Evolutionary conservation across 2,329 filamentous ascomycete genomes (phyloP).

Genomic region (Fusarium clavum): DNA sequence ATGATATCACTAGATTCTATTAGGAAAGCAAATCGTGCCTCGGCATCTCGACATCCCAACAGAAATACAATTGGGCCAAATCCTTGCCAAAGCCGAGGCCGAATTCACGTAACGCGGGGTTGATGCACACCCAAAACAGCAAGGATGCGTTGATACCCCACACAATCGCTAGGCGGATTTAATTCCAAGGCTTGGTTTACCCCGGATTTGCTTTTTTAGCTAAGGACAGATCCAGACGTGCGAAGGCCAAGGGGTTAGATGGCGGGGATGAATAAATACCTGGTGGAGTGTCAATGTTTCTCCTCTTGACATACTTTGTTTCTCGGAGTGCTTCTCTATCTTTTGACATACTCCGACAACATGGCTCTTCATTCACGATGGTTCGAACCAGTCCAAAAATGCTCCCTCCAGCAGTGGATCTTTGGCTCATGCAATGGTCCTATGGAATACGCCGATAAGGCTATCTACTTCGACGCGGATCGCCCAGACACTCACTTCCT

Average conservation of each 20-base stretch:
- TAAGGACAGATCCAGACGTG: not conserved
- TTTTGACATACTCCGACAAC: not conserved
- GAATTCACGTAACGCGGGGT: constrained; percentile 23
- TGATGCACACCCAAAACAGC: constrained; percentile 21
- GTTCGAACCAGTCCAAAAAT: constrained; percentile 56
- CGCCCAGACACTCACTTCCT: constrained; percentile 75
- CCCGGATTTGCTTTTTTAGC: constrained; percentile 15
- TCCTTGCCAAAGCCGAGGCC: constrained; percentile 10
- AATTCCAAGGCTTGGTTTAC: not conserved
- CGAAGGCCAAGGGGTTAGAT: not conserved
- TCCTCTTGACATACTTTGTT: not conserved
- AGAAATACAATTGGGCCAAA: not conserved
- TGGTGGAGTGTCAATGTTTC: not conserved
- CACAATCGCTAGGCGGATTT: not conserved
- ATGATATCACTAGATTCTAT: not conserved
- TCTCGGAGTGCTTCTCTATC: not conserved
- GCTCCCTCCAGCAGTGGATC: constrained; percentile 66
- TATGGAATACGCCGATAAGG: constrained; percentile 52
- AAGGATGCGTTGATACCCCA: constrained; percentile 29
- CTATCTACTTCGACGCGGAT: constrained; percentile 71
- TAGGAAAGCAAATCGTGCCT: constrained; percentile 21
- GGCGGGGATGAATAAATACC: constrained; percentile 15
- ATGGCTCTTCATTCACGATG: constrained; percentile 63
- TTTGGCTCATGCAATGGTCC: constrained; percentile 60
- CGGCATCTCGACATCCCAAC: constrained; percentile 8